Evolutionary conservation across 1,139 yeast genomes (phyloP).

Genomic region (Sugiyamaella neomexicana): DNA sequence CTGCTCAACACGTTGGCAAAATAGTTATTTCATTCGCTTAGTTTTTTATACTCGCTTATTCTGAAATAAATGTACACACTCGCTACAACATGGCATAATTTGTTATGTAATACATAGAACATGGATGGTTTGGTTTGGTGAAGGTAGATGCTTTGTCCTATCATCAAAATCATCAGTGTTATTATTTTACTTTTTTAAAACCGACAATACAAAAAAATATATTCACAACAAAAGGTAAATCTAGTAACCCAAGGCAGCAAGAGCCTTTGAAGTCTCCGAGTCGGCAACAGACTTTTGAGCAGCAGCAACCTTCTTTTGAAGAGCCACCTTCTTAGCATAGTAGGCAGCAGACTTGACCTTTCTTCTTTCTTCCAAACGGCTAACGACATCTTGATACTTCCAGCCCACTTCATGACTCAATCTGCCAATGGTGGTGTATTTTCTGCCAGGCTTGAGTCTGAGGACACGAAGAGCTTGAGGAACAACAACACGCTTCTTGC

Average conservation of each 20-base stretch:
- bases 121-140: neutral
- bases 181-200: slow-evolving; percentile 15
- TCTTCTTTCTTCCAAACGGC: slow-evolving; percentile 98
- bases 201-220: slow-evolving; percentile 17
- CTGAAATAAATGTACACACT: no score
- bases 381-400: slow-evolving; percentile 99
- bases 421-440: slow-evolving; percentile 98
- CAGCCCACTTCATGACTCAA: slow-evolving; percentile 97
- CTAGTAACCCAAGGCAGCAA: slow-evolving; percentile 79
- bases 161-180: slow-evolving; percentile 16
- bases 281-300: slow-evolving; percentile 80
- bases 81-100: slow-evolving; percentile 1
- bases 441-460: slow-evolving; percentile 99
- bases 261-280: slow-evolving; percentile 70
- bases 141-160: neutral
- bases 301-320: slow-evolving; percentile 83
- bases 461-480: slow-evolving; percentile 99
- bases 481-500: slow-evolving; percentile 99
- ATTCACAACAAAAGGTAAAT: slow-evolving; percentile 9
- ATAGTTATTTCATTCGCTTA: slow-evolving; percentile 13
- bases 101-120: slow-evolving; percentile 7
- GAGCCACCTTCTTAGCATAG: slow-evolving; percentile 98
- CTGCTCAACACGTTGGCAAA: slow-evolving; percentile 25
- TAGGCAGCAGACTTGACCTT: slow-evolving; percentile 98
- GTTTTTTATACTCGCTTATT: neutral